Base-by-base conservation (phyloP, 1,284 basidiomycete species). In the Microbotryum scabiosae region DNA sequence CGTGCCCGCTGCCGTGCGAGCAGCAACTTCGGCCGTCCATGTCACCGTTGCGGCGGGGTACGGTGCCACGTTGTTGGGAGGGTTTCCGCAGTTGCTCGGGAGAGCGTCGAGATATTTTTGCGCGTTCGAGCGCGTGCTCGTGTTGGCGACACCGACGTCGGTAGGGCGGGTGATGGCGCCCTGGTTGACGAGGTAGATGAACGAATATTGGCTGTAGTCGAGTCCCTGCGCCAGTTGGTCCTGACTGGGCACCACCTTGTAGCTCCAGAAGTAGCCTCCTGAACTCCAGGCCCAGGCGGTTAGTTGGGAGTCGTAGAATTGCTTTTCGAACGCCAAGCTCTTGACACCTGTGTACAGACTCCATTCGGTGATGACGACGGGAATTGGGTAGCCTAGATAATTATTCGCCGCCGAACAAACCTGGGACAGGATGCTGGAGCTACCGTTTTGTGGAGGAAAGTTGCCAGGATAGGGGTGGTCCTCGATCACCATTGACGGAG, bases 401-500 rank as follows among this genome's bases (percentile, higher is more conserved):
- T 58, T 57, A 14, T 62, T 21, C 18, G 63, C 71, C 21, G 69
- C 65, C 5, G 59, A 21, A 57, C 72, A 73, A 46, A 72, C 66
- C 49, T 73, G 72, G 4, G 47, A 20, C 4, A 72, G 66, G 52
- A 73, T 69, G 60, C 70, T 57, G 28, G 51, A 59, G 5, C 54
- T 45, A 56, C 69, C 60, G 54, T 53, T 66, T 51, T 70, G 68
- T 6, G 65, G 62, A 26, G 70, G 70, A 66, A 72, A 70, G 56
- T 72, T 69, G 21, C 69, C 70, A 6, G 66, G 66, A 60, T 68
- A 68, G 5, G 72, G 71, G 63, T 73, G 72, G 48, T 72, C 71
- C 23, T 69, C 71, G 55, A 68, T 67, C 47, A 72, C 61, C 54
- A 74, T 51, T 25, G 63, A 65, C 20, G 67, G 58, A 14, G 70